Conservation (phyloP, 2,329 filamentous ascomycete species). For the Fusarium fracticaudum region DNA sequence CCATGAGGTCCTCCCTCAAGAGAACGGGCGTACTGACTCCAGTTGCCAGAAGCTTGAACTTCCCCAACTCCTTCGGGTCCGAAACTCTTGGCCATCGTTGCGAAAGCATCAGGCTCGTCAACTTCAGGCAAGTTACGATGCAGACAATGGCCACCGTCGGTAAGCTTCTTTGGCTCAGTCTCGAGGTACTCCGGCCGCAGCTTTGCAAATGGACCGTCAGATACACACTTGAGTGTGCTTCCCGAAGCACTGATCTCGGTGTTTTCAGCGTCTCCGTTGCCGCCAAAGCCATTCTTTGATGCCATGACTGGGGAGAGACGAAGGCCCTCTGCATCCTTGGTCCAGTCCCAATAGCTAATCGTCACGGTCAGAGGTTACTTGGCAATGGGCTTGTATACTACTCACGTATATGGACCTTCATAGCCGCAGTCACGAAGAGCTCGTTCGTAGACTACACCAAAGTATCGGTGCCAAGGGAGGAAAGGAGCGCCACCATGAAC, state of each 20-base stretch:
- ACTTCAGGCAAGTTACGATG: neutral
- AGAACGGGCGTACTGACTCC: neutral
- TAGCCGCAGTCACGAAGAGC: conserved; percentile 6
- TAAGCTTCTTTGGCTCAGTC: neutral
- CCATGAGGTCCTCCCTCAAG: conserved; percentile 3
- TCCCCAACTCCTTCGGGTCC: neutral
- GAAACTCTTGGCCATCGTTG: neutral
- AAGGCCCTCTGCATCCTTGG: neutral
- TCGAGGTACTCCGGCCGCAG: neutral
- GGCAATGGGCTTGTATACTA: accelerated
- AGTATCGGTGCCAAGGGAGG: conserved; percentile 17
- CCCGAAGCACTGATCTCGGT: neutral
- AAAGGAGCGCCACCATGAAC: neutral
- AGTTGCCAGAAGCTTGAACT: neutral
- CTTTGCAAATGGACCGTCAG: neutral
- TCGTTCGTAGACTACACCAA: neutral
- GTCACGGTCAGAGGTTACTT: neutral
- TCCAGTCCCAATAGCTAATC: conserved; percentile 7
- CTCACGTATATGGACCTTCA: conserved; percentile 3
- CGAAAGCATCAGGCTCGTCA: neutral
- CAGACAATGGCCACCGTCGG: neutral
- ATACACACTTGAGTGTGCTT: neutral
- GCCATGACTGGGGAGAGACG: neutral
- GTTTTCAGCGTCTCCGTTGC: neutral
- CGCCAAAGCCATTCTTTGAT: neutral